Evolutionary conservation across 108 stramenopile genomes (phyloP).

Genomic region (Skeletonema grethae): DNA sequence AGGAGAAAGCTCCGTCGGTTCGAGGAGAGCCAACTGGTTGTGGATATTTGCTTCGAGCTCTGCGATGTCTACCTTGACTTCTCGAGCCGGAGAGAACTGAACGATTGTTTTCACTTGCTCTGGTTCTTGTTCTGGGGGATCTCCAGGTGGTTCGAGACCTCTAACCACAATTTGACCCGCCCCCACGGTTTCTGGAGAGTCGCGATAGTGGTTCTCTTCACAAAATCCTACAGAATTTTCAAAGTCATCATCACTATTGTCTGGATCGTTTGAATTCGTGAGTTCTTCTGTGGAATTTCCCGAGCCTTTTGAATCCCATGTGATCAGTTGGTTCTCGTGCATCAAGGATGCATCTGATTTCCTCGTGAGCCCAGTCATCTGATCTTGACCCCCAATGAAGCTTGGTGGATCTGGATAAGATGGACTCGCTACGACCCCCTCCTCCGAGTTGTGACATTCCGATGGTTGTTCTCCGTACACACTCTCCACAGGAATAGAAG

Average conservation of each 20-base stretch:
- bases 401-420: neutral
- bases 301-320: neutral
- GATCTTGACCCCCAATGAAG: neutral
- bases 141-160: neutral
- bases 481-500: constrained; percentile 2
- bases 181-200: neutral
- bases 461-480: neutral
- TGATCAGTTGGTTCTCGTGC: constrained; percentile 2
- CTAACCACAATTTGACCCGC: neutral
- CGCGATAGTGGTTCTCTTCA: neutral
- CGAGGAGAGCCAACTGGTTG: constrained; percentile 2
- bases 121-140: neutral
- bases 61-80: neutral
- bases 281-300: neutral
- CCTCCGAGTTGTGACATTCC: neutral
- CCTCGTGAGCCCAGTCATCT: neutral
- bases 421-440: neutral
- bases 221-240: neutral
- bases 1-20: neutral
- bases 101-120: neutral
- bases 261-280: neutral
- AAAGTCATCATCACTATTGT: neutral
- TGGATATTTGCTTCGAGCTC: neutral
- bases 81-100: neutral
- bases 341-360: neutral